Percentiles rank a stretch among this genome's conserved stretches.
Conservation (phyloP, 768 basidiomycete genomes). For the Lactifluus rugatus region DNA sequence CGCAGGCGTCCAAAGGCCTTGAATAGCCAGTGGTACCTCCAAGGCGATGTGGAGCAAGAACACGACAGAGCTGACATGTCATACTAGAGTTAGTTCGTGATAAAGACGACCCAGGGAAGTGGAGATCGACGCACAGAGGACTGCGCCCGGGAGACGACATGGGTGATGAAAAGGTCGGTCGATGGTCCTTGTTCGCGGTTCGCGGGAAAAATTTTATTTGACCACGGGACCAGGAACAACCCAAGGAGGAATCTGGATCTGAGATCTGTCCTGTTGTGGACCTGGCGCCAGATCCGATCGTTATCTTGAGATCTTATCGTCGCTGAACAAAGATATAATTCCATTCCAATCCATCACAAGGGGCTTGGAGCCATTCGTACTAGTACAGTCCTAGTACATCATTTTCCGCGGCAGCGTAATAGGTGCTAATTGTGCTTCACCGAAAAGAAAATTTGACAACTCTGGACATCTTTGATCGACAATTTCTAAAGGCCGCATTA, state of each 20-base stretch:
- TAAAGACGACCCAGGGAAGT: not conserved
- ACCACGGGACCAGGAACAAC: conserved; percentile 8
- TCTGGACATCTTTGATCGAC: conserved; percentile 9
- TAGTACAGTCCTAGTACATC: not conserved
- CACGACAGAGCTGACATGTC: conserved; percentile 42
- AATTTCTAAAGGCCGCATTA: conserved; percentile 3
- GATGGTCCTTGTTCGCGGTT: too few species aligned
- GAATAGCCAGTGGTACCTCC: conserved; percentile 68
- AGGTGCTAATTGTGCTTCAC: not conserved
- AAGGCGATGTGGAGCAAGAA: conserved; percentile 76
- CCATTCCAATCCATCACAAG: not conserved
- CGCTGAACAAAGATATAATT: not conserved
- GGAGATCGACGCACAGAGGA: conserved; percentile 15
- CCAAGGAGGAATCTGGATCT: not conserved
- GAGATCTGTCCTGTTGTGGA: not conserved
- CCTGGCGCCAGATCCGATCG: conserved; percentile 2
- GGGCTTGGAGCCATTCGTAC: not conserved
- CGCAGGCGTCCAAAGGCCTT: conserved; percentile 57
- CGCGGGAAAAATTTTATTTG: not conserved
- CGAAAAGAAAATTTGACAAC: not conserved
- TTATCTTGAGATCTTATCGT: conserved; percentile 9
- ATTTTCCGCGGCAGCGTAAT: not conserved
- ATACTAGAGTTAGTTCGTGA: not conserved
- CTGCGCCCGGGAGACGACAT: conserved; percentile 22
- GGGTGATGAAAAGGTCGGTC: not conserved